Percentiles rank a stretch among this genome's conserved stretches.
phyloP scores from a whole-genome alignment of 495 filamentous ascomycete species.

The Neurospora sublineolata region DNA sequence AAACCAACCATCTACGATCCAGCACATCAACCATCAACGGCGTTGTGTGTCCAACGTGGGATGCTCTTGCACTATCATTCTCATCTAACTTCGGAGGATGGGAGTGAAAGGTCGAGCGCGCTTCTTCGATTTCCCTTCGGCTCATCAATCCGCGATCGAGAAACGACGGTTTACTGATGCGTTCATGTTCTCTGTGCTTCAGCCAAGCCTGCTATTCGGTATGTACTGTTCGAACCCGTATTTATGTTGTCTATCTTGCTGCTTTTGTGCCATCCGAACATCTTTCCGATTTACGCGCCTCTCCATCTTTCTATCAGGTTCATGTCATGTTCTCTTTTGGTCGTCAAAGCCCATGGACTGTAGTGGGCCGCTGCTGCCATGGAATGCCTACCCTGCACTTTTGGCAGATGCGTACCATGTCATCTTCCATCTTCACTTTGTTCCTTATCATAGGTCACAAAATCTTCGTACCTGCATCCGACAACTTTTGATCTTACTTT shows the following conservation, averaged over 20 bases:
- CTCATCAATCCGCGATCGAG: background rate
- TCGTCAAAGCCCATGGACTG: background rate
- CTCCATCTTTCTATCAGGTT: background rate
- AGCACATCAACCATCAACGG: background rate
- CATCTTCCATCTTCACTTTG: background rate
- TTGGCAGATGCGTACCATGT: background rate
- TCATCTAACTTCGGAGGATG: background rate
- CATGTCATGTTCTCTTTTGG: background rate
- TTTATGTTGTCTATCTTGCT: background rate
- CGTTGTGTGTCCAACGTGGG: background rate
- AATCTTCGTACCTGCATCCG: background rate
- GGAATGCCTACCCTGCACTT: background rate
- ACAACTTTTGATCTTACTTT: background rate
- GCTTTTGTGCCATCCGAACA: background rate
- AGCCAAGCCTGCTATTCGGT: constrained; percentile 58
- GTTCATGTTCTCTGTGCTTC: background rate
- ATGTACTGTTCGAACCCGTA: constrained; percentile 14
- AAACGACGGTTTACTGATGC: background rate
- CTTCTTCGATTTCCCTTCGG: background rate
- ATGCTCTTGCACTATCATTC: background rate
- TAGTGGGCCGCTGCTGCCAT: background rate
- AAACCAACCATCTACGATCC: background rate
- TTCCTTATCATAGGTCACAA: background rate
- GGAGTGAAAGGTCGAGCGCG: background rate
- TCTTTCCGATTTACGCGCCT: background rate